These are phyloP conservation scores for Naegleria gruberi DNA, from an alignment of 208 protist genomes.

Conservation along the genomic window DNA sequence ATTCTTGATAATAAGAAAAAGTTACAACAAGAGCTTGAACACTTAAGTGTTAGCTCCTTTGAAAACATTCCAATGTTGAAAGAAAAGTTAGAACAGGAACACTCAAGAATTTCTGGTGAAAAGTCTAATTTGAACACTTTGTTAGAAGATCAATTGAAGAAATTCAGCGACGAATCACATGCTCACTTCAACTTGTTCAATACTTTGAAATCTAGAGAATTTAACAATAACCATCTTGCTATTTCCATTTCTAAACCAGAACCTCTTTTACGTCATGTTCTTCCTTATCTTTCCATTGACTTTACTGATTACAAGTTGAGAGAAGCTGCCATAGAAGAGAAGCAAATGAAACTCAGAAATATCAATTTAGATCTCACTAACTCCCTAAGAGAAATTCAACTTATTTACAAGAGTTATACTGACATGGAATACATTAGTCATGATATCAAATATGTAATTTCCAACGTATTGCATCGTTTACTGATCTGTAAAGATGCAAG, in stretches of 20 bases:
- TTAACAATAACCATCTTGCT: neutral
- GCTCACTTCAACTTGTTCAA: neutral
- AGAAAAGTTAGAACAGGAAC: neutral
- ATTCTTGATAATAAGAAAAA: neutral
- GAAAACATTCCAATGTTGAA: neutral
- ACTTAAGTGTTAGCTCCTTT: neutral
- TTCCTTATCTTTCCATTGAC: neutral
- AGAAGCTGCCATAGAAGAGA: neutral
- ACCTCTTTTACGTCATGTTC: neutral
- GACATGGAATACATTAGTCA: neutral
- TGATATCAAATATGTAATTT: neutral
- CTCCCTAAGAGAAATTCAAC: neutral
- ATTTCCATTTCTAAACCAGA: neutral
- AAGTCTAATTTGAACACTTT: neutral
- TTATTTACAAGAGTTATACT: neutral
- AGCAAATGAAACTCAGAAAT: neutral
- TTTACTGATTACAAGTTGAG: neutral
- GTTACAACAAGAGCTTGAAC: neutral
- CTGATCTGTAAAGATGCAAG: neutral
- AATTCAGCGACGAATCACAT: neutral
- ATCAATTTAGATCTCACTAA: neutral
- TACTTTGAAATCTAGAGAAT: neutral
- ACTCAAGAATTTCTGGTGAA: neutral
- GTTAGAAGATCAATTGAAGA: neutral
- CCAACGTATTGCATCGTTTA: neutral